phyloP scores from a whole-genome alignment of 116 monocot species.

The Dioscorea cayenensis region DNA sequence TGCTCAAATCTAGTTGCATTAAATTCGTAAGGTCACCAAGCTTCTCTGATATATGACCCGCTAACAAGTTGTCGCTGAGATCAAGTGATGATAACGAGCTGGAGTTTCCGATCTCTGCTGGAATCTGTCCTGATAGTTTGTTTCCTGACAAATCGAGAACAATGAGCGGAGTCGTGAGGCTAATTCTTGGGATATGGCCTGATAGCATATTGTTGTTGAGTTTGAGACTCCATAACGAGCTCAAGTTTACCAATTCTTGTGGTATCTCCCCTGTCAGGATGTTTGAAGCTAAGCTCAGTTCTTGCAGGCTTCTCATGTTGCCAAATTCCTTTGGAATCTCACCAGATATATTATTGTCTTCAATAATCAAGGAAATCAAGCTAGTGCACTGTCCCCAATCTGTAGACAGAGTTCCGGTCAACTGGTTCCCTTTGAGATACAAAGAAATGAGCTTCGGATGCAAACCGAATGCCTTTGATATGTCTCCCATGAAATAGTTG shows the following conservation, averaged over 20 bases:
- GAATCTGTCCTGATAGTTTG: constrained; percentile 48
- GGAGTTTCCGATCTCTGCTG: constrained; percentile 41
- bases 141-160: constrained; percentile 59
- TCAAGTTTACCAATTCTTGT: constrained; percentile 25
- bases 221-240: constrained; percentile 44
- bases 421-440: constrained; percentile 7
- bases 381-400: no score
- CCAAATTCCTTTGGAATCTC: constrained; percentile 51
- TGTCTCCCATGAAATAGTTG: constrained; percentile 50
- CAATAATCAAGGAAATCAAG: not conserved
- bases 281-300: constrained; percentile 31
- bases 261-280: constrained; percentile 60
- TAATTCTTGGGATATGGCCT: constrained; percentile 33
- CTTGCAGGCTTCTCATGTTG: constrained; percentile 14
- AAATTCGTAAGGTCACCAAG: constrained; percentile 30
- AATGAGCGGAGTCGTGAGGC: constrained; percentile 12
- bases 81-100: constrained; percentile 29
- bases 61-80: constrained; percentile 44
- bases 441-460: constrained; percentile 40
- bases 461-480: constrained; percentile 46
- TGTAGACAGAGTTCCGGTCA: no score
- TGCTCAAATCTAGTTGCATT: constrained; percentile 37
- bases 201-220: constrained; percentile 54
- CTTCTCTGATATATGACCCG: constrained; percentile 44
- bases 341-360: constrained; percentile 36